Evolutionary conservation across 2,329 filamentous ascomycete species (phyloP).

Genomic region (Botrytis fragariae): DNA sequence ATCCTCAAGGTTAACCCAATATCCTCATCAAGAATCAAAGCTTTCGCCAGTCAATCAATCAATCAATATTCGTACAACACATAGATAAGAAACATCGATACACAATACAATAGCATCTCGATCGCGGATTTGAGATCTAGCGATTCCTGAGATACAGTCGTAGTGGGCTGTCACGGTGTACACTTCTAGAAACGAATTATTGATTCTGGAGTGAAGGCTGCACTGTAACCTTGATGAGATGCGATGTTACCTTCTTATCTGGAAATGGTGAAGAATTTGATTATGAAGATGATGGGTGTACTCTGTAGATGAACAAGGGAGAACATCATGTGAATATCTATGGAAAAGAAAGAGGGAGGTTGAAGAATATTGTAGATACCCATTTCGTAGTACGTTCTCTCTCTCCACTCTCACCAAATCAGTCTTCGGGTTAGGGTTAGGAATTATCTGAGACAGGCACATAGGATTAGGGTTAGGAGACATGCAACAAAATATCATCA

Average conservation of each 20-base stretch:
- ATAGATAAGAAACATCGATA: neutral
- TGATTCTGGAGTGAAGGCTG: neutral
- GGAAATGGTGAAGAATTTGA: neutral
- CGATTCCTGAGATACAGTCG: neutral
- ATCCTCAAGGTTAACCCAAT: neutral
- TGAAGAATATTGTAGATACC: neutral
- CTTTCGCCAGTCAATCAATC: neutral
- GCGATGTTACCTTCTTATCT: neutral
- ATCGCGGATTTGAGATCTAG: neutral
- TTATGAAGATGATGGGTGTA: neutral
- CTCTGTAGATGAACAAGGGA: neutral
- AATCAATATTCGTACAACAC: neutral
- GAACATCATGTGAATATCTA: neutral
- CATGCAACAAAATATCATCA: neutral
- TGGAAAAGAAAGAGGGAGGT: neutral
- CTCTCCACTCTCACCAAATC: neutral
- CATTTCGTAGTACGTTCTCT: neutral
- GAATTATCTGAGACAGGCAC: neutral
- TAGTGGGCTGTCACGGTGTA: neutral
- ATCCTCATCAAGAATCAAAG: neutral
- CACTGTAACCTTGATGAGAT: neutral
- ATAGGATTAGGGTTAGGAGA: conserved; percentile 1
- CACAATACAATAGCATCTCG: neutral
- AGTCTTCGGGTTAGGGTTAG: neutral
- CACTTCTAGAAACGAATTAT: neutral